Conservation (phyloP, 1,284 basidiomycete genomes). For the Ceratobasidium sp. region DNA sequence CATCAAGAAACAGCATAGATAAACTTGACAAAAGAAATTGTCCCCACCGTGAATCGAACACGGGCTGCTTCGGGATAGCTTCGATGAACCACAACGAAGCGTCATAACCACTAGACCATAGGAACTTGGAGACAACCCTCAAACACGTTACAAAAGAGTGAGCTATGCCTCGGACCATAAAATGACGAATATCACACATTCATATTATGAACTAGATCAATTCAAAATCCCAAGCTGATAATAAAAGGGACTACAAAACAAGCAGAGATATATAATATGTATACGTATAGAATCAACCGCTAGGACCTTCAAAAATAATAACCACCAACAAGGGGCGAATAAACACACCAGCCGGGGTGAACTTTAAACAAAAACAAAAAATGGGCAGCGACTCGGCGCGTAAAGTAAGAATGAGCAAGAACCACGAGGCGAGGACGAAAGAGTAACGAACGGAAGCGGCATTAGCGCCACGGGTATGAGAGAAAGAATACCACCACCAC, state of each 20-base stretch:
- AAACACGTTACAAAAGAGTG: too few species aligned
- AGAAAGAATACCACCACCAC: neutral
- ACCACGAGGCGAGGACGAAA: neutral
- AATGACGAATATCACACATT: too few species aligned
- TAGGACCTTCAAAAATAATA: neutral
- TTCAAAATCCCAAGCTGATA: neutral
- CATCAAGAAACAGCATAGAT: neutral
- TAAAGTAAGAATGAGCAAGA: neutral
- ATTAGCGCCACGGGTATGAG: constrained; percentile 20
- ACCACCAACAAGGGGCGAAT: neutral
- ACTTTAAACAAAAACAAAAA: neutral
- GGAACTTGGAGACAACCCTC: too few species aligned
- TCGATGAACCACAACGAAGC: constrained; percentile 30
- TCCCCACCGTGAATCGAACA: constrained; percentile 38
- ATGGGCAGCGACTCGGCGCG: constrained; percentile 2
- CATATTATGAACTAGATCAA: neutral
- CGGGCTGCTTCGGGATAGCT: constrained; percentile 36
- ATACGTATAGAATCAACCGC: constrained; percentile 2
- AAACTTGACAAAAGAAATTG: neutral
- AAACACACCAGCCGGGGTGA: constrained; percentile 28
- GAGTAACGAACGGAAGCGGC: constrained; percentile 27
- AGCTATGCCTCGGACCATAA: too few species aligned
- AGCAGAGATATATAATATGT: constrained; percentile 2
- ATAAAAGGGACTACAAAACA: neutral
- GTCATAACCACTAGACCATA: constrained; percentile 38